phyloP scores from a whole-genome alignment of 2,329 filamentous ascomycete species.

The Chaetothyriales sp. region DNA sequence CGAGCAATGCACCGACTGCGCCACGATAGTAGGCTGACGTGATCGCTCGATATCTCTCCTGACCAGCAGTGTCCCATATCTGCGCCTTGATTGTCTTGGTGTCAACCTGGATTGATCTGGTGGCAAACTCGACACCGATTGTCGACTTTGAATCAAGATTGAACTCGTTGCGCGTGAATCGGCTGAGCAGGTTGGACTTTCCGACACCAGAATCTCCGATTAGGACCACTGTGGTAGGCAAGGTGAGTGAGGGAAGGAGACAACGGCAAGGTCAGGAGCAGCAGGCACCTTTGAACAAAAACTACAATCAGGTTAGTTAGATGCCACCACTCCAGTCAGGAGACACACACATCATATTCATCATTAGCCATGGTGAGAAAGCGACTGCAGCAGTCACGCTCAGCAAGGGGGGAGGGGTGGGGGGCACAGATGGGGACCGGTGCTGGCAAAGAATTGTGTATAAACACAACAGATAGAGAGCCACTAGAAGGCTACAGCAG shows the following conservation, averaged over 20 bases:
- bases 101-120: constrained; percentile 95
- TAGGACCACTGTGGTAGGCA: constrained; percentile 57
- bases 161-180: constrained; percentile 99
- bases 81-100: constrained; percentile 99
- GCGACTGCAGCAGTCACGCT: not conserved
- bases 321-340: not conserved
- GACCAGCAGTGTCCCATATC: constrained; percentile 98
- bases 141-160: constrained; percentile 99
- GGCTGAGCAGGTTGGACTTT: constrained; percentile 98
- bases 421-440: not conserved
- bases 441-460: constrained; percentile 1
- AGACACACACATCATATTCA: constrained; percentile 62
- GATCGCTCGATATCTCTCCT: constrained; percentile 97
- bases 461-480: not conserved
- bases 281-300: not conserved
- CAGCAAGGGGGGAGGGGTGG: not conserved
- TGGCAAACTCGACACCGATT: constrained; percentile 91
- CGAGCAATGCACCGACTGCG: constrained; percentile 88
- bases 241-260: constrained; percentile 1
- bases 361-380: constrained; percentile 48
- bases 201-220: constrained; percentile 99
- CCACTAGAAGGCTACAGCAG: not conserved
- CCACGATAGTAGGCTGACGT: constrained; percentile 98
- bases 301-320: not conserved
- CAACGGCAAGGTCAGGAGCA: not conserved